Conservation (phyloP, 495 filamentous ascomycete species). For the Podospora pseudopauciseta region DNA sequence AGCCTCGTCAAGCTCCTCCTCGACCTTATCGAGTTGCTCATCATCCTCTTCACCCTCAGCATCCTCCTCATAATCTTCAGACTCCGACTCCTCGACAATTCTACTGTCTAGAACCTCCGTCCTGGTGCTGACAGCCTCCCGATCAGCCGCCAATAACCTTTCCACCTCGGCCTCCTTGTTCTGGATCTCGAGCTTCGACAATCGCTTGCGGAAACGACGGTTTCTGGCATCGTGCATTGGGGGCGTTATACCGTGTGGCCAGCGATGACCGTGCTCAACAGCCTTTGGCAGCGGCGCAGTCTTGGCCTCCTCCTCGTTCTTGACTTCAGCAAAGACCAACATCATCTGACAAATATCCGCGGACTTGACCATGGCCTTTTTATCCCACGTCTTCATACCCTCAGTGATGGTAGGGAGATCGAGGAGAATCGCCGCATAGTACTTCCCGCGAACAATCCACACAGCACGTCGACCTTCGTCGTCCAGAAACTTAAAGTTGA, state of each 20-base stretch:
- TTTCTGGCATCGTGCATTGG: conserved; percentile 84
- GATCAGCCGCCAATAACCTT: conserved; percentile 68
- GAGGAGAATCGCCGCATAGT: conserved; percentile 78
- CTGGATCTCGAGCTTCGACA: conserved; percentile 82
- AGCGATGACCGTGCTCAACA: conserved; percentile 65
- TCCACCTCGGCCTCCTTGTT: conserved; percentile 81
- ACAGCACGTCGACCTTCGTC: conserved; percentile 69
- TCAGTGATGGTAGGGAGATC: conserved; percentile 91
- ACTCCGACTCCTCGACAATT: conserved; percentile 48
- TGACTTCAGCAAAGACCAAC: conserved; percentile 67
- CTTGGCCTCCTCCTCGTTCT: conserved; percentile 71
- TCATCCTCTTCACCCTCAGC: conserved; percentile 54
- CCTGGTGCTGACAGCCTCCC: conserved; percentile 48
- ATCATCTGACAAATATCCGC: conserved; percentile 96
- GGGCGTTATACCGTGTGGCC: conserved; percentile 88
- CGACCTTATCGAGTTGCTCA: conserved; percentile 14
- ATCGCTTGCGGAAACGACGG: conserved; percentile 77
- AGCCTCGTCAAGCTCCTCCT: conserved; percentile 30
- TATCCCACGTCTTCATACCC: conserved; percentile 95
- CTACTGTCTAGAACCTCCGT: conserved; percentile 66
- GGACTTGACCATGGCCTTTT: conserved; percentile 85
- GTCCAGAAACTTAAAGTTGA: conserved; percentile 75
- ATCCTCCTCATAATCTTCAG: conserved; percentile 59
- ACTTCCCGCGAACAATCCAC: conserved; percentile 61
- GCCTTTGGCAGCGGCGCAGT: conserved; percentile 59